Percentiles rank a stretch among this genome's conserved stretches.
phyloP scores from a whole-genome alignment of 495 filamentous ascomycete species.

The Trypethelium eluteriae region DNA sequence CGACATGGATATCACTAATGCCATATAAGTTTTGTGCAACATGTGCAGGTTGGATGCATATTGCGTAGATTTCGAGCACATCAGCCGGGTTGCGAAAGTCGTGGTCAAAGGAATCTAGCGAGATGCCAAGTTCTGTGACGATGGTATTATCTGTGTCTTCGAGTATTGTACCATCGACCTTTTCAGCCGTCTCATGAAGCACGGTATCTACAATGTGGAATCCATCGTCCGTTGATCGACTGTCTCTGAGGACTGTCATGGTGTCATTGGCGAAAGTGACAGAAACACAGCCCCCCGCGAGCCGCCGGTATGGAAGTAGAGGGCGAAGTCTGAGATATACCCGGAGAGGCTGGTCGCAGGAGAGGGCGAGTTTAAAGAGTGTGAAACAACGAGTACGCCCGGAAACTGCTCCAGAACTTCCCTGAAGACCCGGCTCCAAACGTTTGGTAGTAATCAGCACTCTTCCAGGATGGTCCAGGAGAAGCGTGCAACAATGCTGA shows the following conservation, averaged over 20 bases:
- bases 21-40: neutral
- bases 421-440: neutral
- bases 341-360: neutral
- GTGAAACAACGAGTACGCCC: neutral
- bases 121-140: neutral
- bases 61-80: conserved; percentile 10
- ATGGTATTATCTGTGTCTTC: too few species aligned
- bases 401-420: neutral
- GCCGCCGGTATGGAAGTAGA: neutral
- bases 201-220: too few species aligned
- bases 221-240: neutral
- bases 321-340: neutral
- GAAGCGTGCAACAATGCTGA: neutral
- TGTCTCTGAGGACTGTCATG: neutral
- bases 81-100: neutral
- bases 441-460: neutral
- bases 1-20: conserved; percentile 1
- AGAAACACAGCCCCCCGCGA: neutral
- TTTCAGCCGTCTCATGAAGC: too few species aligned
- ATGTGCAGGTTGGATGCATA: neutral
- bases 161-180: too few species aligned
- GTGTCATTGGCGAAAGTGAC: neutral
- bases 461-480: neutral
- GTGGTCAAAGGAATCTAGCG: neutral
- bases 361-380: neutral